A percentile compares a stretch with the other conserved stretches of the same genome.
These are phyloP conservation scores for Skeletonema potamos DNA, from an alignment of 108 stramenopile genomes.

Conservation along the genomic window DNA sequence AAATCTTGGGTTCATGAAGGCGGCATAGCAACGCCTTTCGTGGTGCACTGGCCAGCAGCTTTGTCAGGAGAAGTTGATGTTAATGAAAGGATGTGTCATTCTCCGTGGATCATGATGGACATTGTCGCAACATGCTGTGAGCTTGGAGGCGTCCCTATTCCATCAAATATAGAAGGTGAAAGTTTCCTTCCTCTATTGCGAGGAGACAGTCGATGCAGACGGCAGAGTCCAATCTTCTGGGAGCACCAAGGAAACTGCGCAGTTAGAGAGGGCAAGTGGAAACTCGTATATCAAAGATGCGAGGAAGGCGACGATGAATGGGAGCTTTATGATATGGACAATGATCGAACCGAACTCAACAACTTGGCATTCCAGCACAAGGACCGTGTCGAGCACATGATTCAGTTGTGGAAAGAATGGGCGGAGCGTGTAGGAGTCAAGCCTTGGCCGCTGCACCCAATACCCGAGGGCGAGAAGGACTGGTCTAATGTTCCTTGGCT, in stretches of 20 bases:
- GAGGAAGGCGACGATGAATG: slow-evolving; percentile 20
- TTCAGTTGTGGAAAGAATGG: slow-evolving; percentile 39
- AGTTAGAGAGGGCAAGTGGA: slow-evolving; percentile 44
- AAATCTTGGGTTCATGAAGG: slow-evolving; percentile 51
- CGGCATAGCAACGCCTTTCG: slow-evolving; percentile 41
- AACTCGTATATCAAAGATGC: slow-evolving; percentile 38
- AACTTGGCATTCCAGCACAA: slow-evolving; percentile 26
- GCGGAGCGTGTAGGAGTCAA: slow-evolving; percentile 31
- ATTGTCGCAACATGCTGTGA: slow-evolving; percentile 50
- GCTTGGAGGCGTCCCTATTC: slow-evolving; percentile 21
- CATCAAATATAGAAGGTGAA: slow-evolving; percentile 40
- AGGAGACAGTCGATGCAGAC: slow-evolving; percentile 7
- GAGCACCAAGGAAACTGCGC: slow-evolving; percentile 55
- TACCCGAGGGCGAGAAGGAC: slow-evolving; percentile 43
- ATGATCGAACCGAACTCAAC: slow-evolving; percentile 41
- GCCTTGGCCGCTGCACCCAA: slow-evolving; percentile 41
- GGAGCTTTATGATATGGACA: slow-evolving; percentile 50
- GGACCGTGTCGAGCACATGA: slow-evolving; percentile 26
- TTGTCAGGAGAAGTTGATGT: not conserved
- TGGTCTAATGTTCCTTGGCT: slow-evolving; percentile 55
- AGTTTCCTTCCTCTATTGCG: slow-evolving; percentile 38
- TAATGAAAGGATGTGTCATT: slow-evolving; percentile 26
- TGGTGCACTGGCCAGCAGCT: slow-evolving; percentile 38
- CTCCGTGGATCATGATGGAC: slow-evolving; percentile 48
- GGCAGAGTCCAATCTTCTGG: slow-evolving; percentile 45